Conservation (phyloP, 495 filamentous ascomycete species). For the Xylaria sp. region DNA sequence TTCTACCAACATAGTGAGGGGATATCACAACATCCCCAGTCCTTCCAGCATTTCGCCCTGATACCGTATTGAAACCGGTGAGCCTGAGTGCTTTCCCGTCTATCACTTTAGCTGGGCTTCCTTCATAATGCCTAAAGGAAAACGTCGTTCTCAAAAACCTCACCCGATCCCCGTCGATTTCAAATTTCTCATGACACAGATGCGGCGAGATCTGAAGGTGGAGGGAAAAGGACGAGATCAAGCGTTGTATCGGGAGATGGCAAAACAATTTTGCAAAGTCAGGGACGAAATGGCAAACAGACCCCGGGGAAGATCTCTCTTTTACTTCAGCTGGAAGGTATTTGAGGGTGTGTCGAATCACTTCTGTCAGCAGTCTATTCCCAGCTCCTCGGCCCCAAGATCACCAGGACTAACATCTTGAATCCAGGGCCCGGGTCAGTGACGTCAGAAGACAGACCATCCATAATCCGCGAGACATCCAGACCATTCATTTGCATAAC, state of each 20-base stretch:
- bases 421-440: background rate
- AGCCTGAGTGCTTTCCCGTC: background rate
- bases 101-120: background rate
- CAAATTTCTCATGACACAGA: background rate
- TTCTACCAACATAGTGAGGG: background rate
- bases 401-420: background rate
- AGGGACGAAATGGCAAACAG: background rate
- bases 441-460: background rate
- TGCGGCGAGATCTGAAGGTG: background rate
- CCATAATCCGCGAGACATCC: background rate
- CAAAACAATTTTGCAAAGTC: background rate
- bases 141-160: background rate
- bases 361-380: background rate
- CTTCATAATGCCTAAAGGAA: background rate
- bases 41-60: background rate
- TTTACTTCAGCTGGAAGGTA: background rate
- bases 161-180: background rate
- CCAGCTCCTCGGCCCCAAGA: background rate
- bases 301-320: background rate
- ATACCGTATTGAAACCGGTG: background rate
- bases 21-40: background rate
- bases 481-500: background rate
- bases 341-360: constrained; percentile 13
- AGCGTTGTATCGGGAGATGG: background rate
- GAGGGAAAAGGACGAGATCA: background rate